phyloP scores from a whole-genome alignment of 306 rosid species.

The Vigna hirtella region DNA sequence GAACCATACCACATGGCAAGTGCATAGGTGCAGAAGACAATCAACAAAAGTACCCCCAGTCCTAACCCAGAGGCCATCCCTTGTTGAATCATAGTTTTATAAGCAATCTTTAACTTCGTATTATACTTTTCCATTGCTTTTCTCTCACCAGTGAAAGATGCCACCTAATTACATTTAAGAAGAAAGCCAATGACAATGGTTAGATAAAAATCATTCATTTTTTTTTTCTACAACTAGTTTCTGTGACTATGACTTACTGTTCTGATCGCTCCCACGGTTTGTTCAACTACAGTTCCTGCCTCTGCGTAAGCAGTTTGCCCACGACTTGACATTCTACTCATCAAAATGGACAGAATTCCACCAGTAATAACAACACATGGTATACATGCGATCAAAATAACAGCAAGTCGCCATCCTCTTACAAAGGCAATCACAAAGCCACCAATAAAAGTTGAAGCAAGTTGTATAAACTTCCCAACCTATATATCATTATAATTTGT shows the following conservation, averaged over 20 bases:
- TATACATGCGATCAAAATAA: conserved; percentile 67
- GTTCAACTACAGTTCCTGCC: conserved; percentile 87
- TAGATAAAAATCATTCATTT: conserved; percentile 17
- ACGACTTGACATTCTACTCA: conserved; percentile 74
- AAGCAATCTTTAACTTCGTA: conserved; percentile 65
- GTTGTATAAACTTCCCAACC: conserved; percentile 93
- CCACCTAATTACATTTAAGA: conserved; percentile 62
- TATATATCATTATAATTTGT: conserved; percentile 37
- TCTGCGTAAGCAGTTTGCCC: conserved; percentile 89
- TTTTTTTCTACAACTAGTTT: not conserved
- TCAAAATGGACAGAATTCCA: conserved; percentile 47
- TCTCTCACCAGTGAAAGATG: conserved; percentile 89
- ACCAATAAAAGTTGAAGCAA: conserved; percentile 68
- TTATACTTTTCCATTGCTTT: conserved; percentile 73
- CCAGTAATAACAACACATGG: conserved; percentile 66
- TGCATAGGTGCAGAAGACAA: conserved; percentile 73
- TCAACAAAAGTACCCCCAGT: conserved; percentile 53
- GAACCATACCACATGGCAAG: conserved; percentile 93
- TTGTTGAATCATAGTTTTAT: conserved; percentile 60
- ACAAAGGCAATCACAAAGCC: conserved; percentile 71
- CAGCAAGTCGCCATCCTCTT: conserved; percentile 77
- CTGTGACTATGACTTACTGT: conserved; percentile 60
- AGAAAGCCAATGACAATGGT: conserved; percentile 4
- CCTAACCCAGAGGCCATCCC: conserved; percentile 77
- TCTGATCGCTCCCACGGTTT: conserved; percentile 82